phyloP scores from a whole-genome alignment of 805 yeast genomes.

The Lipomyces lipofer region DNA sequence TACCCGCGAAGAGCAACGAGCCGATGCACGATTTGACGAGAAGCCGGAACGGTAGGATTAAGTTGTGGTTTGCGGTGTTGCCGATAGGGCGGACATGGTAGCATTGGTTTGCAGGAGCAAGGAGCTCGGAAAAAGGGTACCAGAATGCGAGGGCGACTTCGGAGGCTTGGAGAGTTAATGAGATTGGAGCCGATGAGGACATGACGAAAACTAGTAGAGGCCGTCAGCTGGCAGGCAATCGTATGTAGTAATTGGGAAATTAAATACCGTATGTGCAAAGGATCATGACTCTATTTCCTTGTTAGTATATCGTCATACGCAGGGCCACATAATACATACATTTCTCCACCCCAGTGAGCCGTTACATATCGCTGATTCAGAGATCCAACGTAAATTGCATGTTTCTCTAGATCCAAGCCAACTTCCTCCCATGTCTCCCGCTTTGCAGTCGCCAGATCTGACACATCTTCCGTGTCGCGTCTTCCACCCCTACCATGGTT shows the following conservation, averaged over 20 bases:
- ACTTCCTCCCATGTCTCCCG: slow-evolving; percentile 45
- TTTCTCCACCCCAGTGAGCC: slow-evolving; percentile 39
- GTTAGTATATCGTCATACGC: neutral
- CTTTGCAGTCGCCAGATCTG: slow-evolving; percentile 40
- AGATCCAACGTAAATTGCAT: slow-evolving; percentile 39
- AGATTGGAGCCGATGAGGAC: slow-evolving; percentile 27
- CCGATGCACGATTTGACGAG: slow-evolving; percentile 5
- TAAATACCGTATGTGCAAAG: slow-evolving; percentile 39
- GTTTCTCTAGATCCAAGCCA: slow-evolving; percentile 39
- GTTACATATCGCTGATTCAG: slow-evolving; percentile 41
- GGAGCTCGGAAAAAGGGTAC: slow-evolving; percentile 38
- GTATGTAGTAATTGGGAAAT: neutral
- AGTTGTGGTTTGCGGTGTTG: slow-evolving; percentile 17
- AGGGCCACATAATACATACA: slow-evolving; percentile 11
- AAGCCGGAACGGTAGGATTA: neutral
- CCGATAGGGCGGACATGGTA: slow-evolving; percentile 31
- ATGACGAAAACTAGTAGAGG: slow-evolving; percentile 36
- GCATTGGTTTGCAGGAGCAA: slow-evolving; percentile 25
- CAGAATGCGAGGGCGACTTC: slow-evolving; percentile 45
- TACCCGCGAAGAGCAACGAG: slow-evolving; percentile 12
- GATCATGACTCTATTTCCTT: slow-evolving; percentile 35
- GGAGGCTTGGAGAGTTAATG: slow-evolving; percentile 36
- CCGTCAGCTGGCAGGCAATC: neutral
- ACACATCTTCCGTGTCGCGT: slow-evolving; percentile 41
- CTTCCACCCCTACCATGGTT: slow-evolving; percentile 40